Conservation (phyloP, 306 rosid species). For the Canavalia ensiformis region DNA sequence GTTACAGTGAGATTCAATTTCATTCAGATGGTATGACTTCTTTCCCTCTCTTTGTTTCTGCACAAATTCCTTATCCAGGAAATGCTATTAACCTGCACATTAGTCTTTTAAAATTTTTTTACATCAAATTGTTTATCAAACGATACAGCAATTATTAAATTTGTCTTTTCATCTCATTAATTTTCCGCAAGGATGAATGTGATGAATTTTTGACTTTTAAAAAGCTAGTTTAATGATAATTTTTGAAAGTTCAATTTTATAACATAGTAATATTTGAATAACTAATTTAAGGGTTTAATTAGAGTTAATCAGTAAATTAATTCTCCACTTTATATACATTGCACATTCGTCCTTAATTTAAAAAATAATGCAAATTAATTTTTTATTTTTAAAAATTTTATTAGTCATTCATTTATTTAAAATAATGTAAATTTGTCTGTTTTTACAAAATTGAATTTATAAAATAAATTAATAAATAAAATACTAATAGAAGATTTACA, state of each 20-base stretch:
- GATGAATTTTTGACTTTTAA: not conserved
- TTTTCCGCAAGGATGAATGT: not conserved
- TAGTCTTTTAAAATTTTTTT: not conserved
- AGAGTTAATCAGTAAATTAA: no score
- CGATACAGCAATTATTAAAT: not conserved
- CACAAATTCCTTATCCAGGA: slow-evolving; percentile 10
- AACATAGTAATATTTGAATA: not conserved
- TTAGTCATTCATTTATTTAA: no score
- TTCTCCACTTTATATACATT: no score
- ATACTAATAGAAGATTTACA: no score
- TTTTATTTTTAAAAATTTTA: no score
- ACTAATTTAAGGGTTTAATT: not conserved
- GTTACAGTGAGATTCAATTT: slow-evolving; percentile 52
- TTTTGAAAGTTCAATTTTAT: not conserved
- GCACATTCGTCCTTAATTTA: no score
- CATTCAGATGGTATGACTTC: slow-evolving; percentile 37
- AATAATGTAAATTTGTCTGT: no score
- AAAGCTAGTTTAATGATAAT: not conserved
- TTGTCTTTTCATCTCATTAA: not conserved
- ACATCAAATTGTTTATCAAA: not conserved
- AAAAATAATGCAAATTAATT: no score
- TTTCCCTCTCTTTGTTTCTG: not conserved
- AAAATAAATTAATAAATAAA: no score
- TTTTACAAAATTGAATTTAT: no score
- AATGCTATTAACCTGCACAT: slow-evolving; percentile 20